Percentiles rank a stretch among this genome's conserved stretches.
Evolutionary conservation across 1,284 basidiomycete species (phyloP).

Genomic region (Cutaneotrichosporon sp.): DNA sequence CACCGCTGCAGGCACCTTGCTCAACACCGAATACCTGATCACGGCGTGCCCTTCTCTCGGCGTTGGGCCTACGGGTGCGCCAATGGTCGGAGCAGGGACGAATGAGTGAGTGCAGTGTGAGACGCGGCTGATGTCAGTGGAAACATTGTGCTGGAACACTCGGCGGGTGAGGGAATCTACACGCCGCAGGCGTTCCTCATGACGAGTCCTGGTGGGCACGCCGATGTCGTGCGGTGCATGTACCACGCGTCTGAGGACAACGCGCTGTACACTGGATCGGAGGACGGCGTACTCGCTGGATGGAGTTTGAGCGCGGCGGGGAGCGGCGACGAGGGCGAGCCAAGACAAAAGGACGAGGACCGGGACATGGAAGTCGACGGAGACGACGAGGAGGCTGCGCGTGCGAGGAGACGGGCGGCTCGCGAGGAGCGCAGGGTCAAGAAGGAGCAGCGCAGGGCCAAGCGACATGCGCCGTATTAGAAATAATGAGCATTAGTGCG

Average conservation of each 20-base stretch:
- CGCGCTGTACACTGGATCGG: slow-evolving; percentile 48
- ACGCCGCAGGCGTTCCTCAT: slow-evolving; percentile 40
- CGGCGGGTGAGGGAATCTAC: slow-evolving; percentile 20
- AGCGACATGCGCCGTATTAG: slow-evolving; percentile 20
- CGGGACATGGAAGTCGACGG: slow-evolving; percentile 38
- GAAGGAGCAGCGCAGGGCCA: slow-evolving; percentile 10
- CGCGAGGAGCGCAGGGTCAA: background rate
- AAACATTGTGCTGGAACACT: slow-evolving; percentile 44
- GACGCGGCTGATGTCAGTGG: slow-evolving; percentile 27
- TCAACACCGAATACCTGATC: slow-evolving; percentile 44
- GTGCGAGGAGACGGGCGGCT: background rate
- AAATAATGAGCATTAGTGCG: too few relatives aligned
- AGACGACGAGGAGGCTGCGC: slow-evolving; percentile 11
- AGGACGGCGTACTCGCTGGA: slow-evolving; percentile 49
- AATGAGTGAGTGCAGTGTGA: slow-evolving; percentile 38
- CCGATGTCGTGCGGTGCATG: slow-evolving; percentile 47
- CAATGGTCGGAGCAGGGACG: slow-evolving; percentile 41
- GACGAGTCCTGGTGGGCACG: slow-evolving; percentile 35
- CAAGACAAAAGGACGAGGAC: slow-evolving; percentile 28
- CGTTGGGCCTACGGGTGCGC: slow-evolving; percentile 30
- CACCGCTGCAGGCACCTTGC: slow-evolving; percentile 13
- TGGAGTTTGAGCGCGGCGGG: slow-evolving; percentile 39
- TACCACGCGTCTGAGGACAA: slow-evolving; percentile 42
- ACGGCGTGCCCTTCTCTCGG: slow-evolving; percentile 44
- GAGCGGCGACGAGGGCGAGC: slow-evolving; percentile 30